Percentiles rank a stretch among this genome's conserved stretches.
These are phyloP conservation scores for Biscogniauxia marginata DNA, from an alignment of 2,329 filamentous ascomycete species.

Conservation along the genomic window DNA sequence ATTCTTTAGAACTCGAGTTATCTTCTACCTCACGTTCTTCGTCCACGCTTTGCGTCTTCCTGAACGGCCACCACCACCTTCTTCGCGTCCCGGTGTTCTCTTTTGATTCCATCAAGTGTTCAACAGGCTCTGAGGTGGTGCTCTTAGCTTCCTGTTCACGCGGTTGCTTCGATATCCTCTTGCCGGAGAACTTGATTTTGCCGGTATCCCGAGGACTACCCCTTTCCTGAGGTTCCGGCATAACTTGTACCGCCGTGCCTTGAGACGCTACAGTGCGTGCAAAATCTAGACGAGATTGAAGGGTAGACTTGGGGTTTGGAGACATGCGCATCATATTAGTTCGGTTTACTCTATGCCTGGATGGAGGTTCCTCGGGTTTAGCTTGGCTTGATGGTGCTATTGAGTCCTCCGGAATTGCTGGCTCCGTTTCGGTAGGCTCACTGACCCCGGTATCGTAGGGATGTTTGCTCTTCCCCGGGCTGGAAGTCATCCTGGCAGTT, in stretches of 20 bases:
- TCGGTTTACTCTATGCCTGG: background rate
- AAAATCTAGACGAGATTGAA: too few species aligned
- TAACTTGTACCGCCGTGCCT: too few species aligned
- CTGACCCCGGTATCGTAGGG: constrained; percentile 31
- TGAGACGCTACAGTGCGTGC: too few species aligned
- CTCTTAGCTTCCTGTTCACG: too few species aligned
- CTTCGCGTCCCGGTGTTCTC: background rate
- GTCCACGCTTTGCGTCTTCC: constrained; percentile 2
- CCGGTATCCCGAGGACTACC: too few species aligned
- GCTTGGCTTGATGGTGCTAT: background rate
- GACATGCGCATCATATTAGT: background rate
- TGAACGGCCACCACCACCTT: constrained; percentile 13
- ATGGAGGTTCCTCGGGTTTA: background rate
- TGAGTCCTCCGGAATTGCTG: background rate
- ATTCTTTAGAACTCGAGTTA: background rate
- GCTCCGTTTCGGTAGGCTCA: background rate
- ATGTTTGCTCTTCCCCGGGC: constrained; percentile 30
- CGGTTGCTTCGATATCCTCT: too few species aligned
- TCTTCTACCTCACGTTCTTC: background rate
- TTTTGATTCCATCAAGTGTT: background rate
- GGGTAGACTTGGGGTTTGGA: too few species aligned
- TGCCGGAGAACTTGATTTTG: too few species aligned
- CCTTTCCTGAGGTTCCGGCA: too few species aligned
- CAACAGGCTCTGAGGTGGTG: background rate
- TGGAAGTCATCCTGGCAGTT: background rate